Base-by-base conservation (phyloP, 2,329 filamentous ascomycete genomes). In the Penicillium psychrosexuale region DNA sequence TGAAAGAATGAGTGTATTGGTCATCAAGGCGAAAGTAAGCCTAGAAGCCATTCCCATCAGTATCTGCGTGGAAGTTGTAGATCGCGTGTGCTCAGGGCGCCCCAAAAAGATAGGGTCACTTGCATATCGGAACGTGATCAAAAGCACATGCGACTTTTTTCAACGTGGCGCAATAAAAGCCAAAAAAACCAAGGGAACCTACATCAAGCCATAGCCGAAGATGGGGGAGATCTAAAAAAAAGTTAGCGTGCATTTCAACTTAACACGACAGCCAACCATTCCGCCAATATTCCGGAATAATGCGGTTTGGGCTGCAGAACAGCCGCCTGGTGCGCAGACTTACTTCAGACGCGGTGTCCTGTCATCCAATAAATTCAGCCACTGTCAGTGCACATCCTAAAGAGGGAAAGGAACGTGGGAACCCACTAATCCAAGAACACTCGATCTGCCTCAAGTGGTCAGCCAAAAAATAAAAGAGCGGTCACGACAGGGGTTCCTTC, bases 21-120 rank as follows among this genome's bases (percentile, higher is more conserved):
- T 85, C 71, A 86, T 73, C 53, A 78, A 80, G 39, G 85, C 78
- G 58, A 85, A 86, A 52, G 84, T 73, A 51, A 86, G 72, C 81
- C 75, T 77, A 60, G 24, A 27, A 34, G 19, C 22, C 37, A 43
- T 33, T 31, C 36, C 40, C 19, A 27, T 59, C 45, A 64, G 64
- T 56, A 62, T 57, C 31, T 42, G 47, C 54, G 55, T 66, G 58
- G 60, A 48, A 65, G 37, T 64, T 62, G 53, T 44, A 53, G 43
- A 47, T 42, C 7, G 5, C 28, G 40, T 39, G 13, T 47, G 13
- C 27, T 31, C 30, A 27, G 17, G 17, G n/a, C 39, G 30, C 22
- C 44, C 11, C 40, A 55, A 47, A 22, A 22, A 22, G 19, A 22
- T 22, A 19, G 44, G 36, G 46, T 57, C 53, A 55, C 53, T 57